These are phyloP conservation scores for Pulveroboletus sp. DNA, from an alignment of 768 basidiomycete species.

Conservation along the genomic window DNA sequence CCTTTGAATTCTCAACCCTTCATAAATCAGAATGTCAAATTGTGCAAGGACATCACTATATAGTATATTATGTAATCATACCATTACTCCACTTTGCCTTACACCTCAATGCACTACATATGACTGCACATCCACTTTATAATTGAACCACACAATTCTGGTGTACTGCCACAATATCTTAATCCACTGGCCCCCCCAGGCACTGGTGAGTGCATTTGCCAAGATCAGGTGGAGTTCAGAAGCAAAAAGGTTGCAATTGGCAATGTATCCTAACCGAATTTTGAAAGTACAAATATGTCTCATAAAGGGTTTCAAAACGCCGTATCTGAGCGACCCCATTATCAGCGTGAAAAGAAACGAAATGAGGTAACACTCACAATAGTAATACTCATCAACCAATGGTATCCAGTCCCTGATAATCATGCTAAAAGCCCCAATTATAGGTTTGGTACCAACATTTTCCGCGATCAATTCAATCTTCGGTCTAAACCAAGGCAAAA, in stretches of 20 bases:
- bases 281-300: constrained; percentile 4
- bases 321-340: constrained; percentile 31
- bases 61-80: too few species aligned
- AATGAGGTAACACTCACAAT: constrained; percentile 53
- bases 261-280: neutral
- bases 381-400: constrained; percentile 85
- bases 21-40: too few species aligned
- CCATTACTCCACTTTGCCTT: too few species aligned
- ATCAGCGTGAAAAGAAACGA: neutral
- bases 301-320: constrained; percentile 35
- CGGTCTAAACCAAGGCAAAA: constrained; percentile 45
- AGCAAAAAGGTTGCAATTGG: neutral
- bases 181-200: neutral
- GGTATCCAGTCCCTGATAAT: constrained; percentile 84
- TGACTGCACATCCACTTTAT: too few species aligned
- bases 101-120: too few species aligned
- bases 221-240: neutral
- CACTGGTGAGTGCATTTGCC: neutral
- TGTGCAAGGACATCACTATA: too few species aligned
- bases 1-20: too few species aligned
- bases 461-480: constrained; percentile 65
- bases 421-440: constrained; percentile 65
- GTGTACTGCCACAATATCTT: too few species aligned
- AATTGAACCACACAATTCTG: too few species aligned
- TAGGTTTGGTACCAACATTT: constrained; percentile 49